Base-by-base conservation (phyloP, 441 rosid genomes). In the Macaranga tanarius region DNA sequence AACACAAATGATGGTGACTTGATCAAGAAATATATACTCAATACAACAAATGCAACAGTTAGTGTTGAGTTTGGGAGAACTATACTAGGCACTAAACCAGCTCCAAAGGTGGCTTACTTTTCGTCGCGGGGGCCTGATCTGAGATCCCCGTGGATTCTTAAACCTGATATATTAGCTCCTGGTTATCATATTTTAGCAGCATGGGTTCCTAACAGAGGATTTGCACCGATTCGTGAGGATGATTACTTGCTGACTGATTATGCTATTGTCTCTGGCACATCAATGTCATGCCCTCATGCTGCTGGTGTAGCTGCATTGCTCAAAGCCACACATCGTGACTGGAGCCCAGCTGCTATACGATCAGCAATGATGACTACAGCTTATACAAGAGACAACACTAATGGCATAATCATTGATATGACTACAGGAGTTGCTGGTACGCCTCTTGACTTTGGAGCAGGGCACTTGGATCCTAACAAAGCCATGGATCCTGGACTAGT, bases 361-460 rank as follows among this genome's bases (percentile, higher is more conserved):
- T 86, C 82, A 10, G 85, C 85, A 3, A 79, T 82, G 84, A 81
- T 84, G 85, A 86, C 84, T 10, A 79, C 85, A 0, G 79, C 86
- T 3, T 47, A 81, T 38, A 45, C 63, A 10, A 40, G 48, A 0
- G 82, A 82, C 60, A 84, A 84, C 20, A 40, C 79, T 5, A 38
- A 65, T 4, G 62, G 74, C 10, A 19, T 59, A 38, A 83, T 84
- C 75, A 67, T 67, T 0, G 84, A 83, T 58, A 68, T 80, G 83
- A 72, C 76, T 10, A 78, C 78, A 0, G 77, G 56, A 62, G 72
- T 58, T 45, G 80, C 78, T 0, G 84, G 80, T 10, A 81, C 84
- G 10, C 86, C 90, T 17, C 85, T 84, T n/a, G 84, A 84, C 55
- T 84, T 81, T 6, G 88, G 88, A 12, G 76, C 90, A 10, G 88